Percentiles rank a stretch among this genome's conserved stretches.
Conservation (phyloP, 352 stramenopile genomes). For the Ochromonadaceae sp. region DNA sequence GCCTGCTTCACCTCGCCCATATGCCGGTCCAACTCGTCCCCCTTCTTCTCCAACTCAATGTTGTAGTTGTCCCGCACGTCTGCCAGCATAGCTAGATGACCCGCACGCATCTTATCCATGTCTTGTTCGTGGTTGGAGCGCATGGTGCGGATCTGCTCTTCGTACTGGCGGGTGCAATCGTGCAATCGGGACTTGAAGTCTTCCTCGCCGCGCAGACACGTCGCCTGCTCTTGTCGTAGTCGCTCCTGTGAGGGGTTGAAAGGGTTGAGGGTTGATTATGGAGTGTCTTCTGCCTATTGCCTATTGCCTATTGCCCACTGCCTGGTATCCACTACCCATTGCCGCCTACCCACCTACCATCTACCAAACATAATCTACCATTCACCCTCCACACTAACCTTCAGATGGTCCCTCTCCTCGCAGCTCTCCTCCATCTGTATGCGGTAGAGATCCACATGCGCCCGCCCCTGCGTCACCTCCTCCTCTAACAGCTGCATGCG, state of each 20-base stretch:
- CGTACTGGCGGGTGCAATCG: not conserved
- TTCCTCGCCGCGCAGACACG: too few species aligned
- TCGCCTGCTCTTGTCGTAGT: too few species aligned
- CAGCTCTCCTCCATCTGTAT: not conserved
- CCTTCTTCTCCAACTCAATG: not conserved
- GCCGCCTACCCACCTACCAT: too few species aligned
- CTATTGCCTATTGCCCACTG: too few species aligned
- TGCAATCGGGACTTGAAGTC: not conserved
- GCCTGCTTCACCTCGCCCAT: not conserved
- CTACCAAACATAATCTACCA: too few species aligned
- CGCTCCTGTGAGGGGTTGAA: too few species aligned
- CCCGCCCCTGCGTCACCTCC: not conserved
- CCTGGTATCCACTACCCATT: too few species aligned
- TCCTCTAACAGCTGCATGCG: not conserved
- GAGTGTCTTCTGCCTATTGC: too few species aligned
- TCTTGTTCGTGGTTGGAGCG: not conserved
- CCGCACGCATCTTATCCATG: not conserved
- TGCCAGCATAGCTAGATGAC: not conserved
- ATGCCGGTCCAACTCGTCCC: not conserved
- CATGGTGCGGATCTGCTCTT: not conserved
- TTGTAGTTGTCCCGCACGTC: slow-evolving; percentile 12
- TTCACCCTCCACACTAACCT: not conserved
- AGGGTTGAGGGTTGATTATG: too few species aligned
- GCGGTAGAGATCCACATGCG: slow-evolving; percentile 7
- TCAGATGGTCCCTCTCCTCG: not conserved